Percentiles rank a stretch among this genome's conserved stretches.
These are phyloP conservation scores for Chaetomiaceae sp. DNA, from an alignment of 2,329 filamentous ascomycete genomes.

Conservation along the genomic window DNA sequence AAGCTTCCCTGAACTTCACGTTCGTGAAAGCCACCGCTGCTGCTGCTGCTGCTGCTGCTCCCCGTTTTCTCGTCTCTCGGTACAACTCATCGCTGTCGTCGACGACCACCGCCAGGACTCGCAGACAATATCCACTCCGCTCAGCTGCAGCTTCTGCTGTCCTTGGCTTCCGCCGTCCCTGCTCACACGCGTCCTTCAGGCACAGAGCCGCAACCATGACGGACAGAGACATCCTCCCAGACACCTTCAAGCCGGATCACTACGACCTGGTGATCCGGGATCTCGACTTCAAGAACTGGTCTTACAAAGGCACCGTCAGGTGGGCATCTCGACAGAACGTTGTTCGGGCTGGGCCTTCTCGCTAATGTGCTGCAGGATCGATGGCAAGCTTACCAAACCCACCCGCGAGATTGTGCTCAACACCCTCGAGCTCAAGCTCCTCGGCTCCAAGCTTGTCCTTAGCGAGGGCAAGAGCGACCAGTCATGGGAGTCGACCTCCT, in stretches of 20 bases:
- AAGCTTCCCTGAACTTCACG: background rate
- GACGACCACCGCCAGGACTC: background rate
- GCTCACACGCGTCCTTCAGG: constrained; percentile 17
- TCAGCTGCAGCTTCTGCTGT: constrained; percentile 6
- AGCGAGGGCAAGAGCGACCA: constrained; percentile 53
- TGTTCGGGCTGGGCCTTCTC: background rate
- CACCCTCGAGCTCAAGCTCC: constrained; percentile 73
- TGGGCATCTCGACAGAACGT: constrained; percentile 29
- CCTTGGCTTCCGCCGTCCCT: constrained; percentile 8
- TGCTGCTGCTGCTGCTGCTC: background rate
- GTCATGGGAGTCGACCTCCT: constrained; percentile 55
- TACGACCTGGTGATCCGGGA: constrained; percentile 79
- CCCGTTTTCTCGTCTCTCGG: background rate
- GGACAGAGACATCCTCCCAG: constrained; percentile 58
- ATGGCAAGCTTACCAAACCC: constrained; percentile 62
- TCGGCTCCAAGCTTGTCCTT: constrained; percentile 54
- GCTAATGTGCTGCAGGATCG: constrained; percentile 50
- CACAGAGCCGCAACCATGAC: constrained; percentile 36
- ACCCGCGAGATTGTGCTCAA: constrained; percentile 80
- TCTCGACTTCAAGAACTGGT: constrained; percentile 67
- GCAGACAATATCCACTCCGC: constrained; percentile 7
- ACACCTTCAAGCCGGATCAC: constrained; percentile 70
- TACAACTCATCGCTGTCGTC: constrained; percentile 6
- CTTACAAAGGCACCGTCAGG: constrained; percentile 74
- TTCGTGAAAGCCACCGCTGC: background rate